Evolutionary conservation across 148 eudicot genomes (phyloP), one percentile per base, ranked within the genome.

Genomic region (Chenopodium formosanum): DNA sequence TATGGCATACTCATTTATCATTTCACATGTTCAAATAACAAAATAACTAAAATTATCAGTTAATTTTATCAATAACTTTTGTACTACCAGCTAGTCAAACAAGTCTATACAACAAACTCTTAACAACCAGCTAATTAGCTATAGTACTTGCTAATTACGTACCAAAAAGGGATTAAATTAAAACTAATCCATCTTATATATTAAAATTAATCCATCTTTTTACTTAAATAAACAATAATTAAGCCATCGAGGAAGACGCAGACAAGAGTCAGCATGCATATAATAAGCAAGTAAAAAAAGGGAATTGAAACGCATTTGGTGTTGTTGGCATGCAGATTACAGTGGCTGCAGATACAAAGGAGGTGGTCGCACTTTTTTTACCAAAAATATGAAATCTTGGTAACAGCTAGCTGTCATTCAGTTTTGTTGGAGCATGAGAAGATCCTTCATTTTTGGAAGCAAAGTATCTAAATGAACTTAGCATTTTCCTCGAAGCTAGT

Each of bases 361-460:
- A 67, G 37, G 17, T 27, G 11, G 70, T 27, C 70, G 29, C 70
- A 67, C 37, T 67, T 29, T 67, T 67, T 29, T 56, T 9, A 67
- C 70, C 70, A 25, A 3, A 67, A 25, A 67, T 67, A 22, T n/a
- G 16, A 56, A 65, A 65, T 27, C 70, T 67, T 67, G 70, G 37
- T 67, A 19, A 67, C 70, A 67, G 70, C 70, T 67, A 67, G 70
- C 32, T 25, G 70, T 67, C 70, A 67, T 27, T 67, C 34, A 27
- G 25, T 29, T 67, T 67, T 67, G 70, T 67, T 67, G 70, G 37
- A 27, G 70, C 16, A 29, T 67, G 70, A 29, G 19, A 14, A 67
- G 16, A 67, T 67, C 37, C 20, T 67, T 25, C 34, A 67, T 11
- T 19, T 67, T 25, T 27, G 70, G 70, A 67, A 67, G 70, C 70